Evolutionary conservation across 495 filamentous ascomycete species (phyloP), one percentile per base, ranked within the genome.

Genomic region (Aspergillus sclerotiicarbonarius): DNA sequence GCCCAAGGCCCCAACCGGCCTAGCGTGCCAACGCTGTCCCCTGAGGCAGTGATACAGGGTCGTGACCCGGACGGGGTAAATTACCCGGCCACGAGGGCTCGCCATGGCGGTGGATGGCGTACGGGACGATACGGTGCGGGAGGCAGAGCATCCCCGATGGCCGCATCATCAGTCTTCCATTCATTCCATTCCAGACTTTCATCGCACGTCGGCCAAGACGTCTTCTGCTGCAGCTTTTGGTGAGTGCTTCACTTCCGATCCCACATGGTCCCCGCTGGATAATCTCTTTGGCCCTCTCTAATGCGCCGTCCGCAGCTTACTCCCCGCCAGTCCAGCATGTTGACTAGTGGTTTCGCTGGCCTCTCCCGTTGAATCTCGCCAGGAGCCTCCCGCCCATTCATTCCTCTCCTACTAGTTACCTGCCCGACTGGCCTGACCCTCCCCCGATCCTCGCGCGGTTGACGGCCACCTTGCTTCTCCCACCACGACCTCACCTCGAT

Each of bases 261-360:
- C 37, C 37, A 41, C 10, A 13, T 41, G 10, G 12, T 12, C 13
- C 12, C 1, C 9, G 47, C 29, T 15, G 18, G 10, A 6, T 4
- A 9, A 0, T 19, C 21, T 37, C 18, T 18, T 32, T 19, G 20
- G 30, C 50, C 13, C 0, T 52, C 16, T 21, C 46, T 49, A 30
- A 49, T 30, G 15, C 29, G 16, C 19, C 25, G 30, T n/a, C 31
- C 31, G 12, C 20, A 49, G 46, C 46, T n/a, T 20, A 15, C 21
- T 19, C 31, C 12, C 30, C 41, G 33, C 57, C 45, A 50, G 51
- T 31, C 50, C 57, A 59, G 57, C 43, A 59, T 59, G 57, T 50
- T 44, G 59, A 58, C 62, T 62, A 65, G 56, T 55, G 53, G 58
- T 57, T 61, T 62, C 53, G 63, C 61, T 66, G 61, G 58, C 61